phyloP scores from a whole-genome alignment of 805 yeast species.

The Hanseniaspora lachancei region DNA sequence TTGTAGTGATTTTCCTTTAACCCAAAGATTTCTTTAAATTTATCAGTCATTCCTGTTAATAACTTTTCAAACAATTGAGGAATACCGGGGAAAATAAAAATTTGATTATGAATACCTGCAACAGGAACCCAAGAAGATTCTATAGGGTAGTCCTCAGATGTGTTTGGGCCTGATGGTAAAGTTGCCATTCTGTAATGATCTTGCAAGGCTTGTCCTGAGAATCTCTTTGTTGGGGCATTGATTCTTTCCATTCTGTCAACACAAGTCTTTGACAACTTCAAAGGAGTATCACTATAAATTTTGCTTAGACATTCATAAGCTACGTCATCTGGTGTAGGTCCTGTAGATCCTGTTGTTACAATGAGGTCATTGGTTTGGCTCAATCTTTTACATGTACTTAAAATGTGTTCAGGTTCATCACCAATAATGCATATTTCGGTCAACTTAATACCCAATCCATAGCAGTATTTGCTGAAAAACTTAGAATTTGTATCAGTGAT shows the following conservation, averaged over 20 bases:
- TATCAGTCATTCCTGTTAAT: constrained; percentile 34
- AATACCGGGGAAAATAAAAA: constrained; percentile 71
- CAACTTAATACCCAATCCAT: constrained; percentile 51
- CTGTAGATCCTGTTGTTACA: constrained; percentile 56
- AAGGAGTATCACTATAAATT: constrained; percentile 38
- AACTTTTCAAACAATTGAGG: constrained; percentile 57
- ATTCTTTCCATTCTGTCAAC: constrained; percentile 45
- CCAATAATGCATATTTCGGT: constrained; percentile 60
- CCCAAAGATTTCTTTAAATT: constrained; percentile 29
- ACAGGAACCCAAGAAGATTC: constrained; percentile 74
- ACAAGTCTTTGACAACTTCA: constrained; percentile 43
- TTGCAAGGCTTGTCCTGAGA: constrained; percentile 33
- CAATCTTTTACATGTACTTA: constrained; percentile 35
- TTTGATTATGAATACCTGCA: constrained; percentile 49
- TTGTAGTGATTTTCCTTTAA: constrained; percentile 25
- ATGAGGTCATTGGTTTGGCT: constrained; percentile 46
- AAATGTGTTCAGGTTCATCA: constrained; percentile 58
- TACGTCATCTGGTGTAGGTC: constrained; percentile 84
- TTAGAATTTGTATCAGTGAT: constrained; percentile 67
- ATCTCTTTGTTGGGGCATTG: constrained; percentile 28
- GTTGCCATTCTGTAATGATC: constrained; percentile 74
- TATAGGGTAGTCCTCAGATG: constrained; percentile 35
- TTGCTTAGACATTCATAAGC: constrained; percentile 66
- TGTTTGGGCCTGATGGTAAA: constrained; percentile 42
- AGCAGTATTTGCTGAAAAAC: constrained; percentile 59